Conservation (phyloP, 352 stramenopile species). For the Phytophthora vignae region DNA sequence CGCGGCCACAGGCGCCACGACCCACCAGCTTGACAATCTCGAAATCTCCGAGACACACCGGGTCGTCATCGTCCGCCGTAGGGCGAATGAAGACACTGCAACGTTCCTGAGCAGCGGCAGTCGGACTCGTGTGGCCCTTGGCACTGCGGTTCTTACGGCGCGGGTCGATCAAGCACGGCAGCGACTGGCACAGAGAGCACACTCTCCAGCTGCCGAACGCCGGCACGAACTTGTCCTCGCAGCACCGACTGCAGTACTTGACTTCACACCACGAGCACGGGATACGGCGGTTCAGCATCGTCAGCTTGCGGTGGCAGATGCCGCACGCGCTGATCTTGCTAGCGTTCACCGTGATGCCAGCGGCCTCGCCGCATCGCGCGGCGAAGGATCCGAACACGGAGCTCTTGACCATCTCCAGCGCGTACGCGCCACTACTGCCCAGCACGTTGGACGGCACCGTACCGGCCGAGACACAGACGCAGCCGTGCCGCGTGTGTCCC, state of each 20-base stretch:
- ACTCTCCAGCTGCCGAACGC: conserved; percentile 81
- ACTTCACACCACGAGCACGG: conserved; percentile 88
- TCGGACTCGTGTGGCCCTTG: conserved; percentile 70
- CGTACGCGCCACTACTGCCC: conserved; percentile 79
- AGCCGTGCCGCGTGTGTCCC: conserved; percentile 75
- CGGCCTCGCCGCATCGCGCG: conserved; percentile 68
- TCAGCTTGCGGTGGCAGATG: conserved; percentile 85
- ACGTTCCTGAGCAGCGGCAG: conserved; percentile 49
- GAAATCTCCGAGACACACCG: conserved; percentile 91
- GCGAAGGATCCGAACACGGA: conserved; percentile 87
- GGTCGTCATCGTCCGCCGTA: conserved; percentile 56
- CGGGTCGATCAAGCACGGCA: conserved; percentile 85
- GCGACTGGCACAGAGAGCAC: conserved; percentile 78
- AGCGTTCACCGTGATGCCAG: conserved; percentile 80
- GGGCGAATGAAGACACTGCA: conserved; percentile 84
- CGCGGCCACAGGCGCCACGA: conserved; percentile 90
- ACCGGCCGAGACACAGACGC: conserved; percentile 81
- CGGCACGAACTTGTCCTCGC: conserved; percentile 87
- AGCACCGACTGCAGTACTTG: conserved; percentile 88
- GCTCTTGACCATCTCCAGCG: conserved; percentile 85
- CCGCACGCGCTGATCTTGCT: conserved; percentile 75
- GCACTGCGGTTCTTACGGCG: conserved; percentile 76
- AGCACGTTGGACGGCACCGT: conserved; percentile 71
- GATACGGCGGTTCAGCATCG: conserved; percentile 80
- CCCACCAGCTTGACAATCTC: conserved; percentile 98